phyloP scores from a whole-genome alignment of 805 yeast genomes.

The Cyberlindnera americana region DNA sequence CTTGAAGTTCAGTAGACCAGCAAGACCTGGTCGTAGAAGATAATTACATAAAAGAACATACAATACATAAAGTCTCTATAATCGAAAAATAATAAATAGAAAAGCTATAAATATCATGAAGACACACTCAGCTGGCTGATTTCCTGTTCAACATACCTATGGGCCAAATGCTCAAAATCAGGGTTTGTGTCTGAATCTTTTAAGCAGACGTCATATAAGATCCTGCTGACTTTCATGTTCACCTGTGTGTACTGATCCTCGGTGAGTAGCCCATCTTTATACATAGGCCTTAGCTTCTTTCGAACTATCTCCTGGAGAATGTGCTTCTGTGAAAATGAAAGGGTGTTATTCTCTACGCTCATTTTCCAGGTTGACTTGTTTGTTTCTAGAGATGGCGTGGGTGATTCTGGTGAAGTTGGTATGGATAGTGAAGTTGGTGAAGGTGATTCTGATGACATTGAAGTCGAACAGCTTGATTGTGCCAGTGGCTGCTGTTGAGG shows the following conservation, averaged over 20 bases:
- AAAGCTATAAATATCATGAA: not conserved
- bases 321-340: constrained; percentile 44
- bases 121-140: not conserved
- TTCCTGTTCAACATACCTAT: constrained; percentile 6
- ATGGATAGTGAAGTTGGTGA: constrained; percentile 10
- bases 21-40: constrained; percentile 62
- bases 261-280: constrained; percentile 33
- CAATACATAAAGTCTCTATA: not conserved
- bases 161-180: constrained; percentile 22
- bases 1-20: constrained; percentile 55
- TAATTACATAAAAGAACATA: not conserved
- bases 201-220: constrained; percentile 42
- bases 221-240: constrained; percentile 60
- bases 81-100: not conserved
- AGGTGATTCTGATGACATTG: constrained; percentile 5
- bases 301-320: constrained; percentile 58
- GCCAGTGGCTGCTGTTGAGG: not conserved
- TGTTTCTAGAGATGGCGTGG: constrained; percentile 6
- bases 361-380: constrained; percentile 14
- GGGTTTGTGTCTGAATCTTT: constrained; percentile 5
- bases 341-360: constrained; percentile 5
- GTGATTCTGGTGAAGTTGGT: constrained; percentile 17
- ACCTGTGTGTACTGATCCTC: constrained; percentile 51
- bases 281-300: constrained; percentile 46
- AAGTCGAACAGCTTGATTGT: not conserved